Evolutionary conservation across 2,329 filamentous ascomycete genomes (phyloP).

Genomic region (Colletotrichum echinochloae): DNA sequence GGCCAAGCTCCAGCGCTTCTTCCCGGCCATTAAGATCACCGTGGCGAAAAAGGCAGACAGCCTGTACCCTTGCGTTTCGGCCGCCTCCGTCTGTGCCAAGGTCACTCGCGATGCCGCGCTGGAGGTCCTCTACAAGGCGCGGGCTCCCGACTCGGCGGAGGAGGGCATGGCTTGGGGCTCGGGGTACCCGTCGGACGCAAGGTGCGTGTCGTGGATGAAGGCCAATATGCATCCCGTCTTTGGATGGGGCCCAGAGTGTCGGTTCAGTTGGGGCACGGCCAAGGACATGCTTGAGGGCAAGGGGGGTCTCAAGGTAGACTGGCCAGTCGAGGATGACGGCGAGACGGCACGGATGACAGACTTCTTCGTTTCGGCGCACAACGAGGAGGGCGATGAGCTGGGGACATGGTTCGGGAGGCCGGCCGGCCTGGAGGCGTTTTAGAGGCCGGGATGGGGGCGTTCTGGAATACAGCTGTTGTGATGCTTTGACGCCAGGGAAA

Average conservation of each 20-base stretch:
- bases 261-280: constrained; percentile 95
- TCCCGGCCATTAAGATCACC: constrained; percentile 80
- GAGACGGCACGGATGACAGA: constrained; percentile 79
- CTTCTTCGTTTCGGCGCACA: constrained; percentile 69
- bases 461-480: too few species aligned
- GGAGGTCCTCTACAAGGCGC: constrained; percentile 77
- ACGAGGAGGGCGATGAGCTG: constrained; percentile 71
- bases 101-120: constrained; percentile 93
- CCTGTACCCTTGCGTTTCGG: constrained; percentile 91
- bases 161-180: constrained; percentile 80
- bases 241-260: constrained; percentile 92
- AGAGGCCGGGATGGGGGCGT: too few species aligned
- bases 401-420: constrained; percentile 85
- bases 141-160: constrained; percentile 47
- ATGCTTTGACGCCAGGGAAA: not conserved
- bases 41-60: constrained; percentile 94
- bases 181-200: constrained; percentile 89
- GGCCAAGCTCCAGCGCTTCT: constrained; percentile 83
- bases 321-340: constrained; percentile 81
- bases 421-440: constrained; percentile 79
- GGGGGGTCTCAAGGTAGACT: constrained; percentile 79
- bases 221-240: constrained; percentile 92
- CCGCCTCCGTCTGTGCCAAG: constrained; percentile 94
- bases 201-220: constrained; percentile 85
- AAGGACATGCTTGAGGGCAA: constrained; percentile 93